Evolutionary conservation across 1,284 basidiomycete genomes (phyloP).

Genomic region (Trametes versicolor): DNA sequence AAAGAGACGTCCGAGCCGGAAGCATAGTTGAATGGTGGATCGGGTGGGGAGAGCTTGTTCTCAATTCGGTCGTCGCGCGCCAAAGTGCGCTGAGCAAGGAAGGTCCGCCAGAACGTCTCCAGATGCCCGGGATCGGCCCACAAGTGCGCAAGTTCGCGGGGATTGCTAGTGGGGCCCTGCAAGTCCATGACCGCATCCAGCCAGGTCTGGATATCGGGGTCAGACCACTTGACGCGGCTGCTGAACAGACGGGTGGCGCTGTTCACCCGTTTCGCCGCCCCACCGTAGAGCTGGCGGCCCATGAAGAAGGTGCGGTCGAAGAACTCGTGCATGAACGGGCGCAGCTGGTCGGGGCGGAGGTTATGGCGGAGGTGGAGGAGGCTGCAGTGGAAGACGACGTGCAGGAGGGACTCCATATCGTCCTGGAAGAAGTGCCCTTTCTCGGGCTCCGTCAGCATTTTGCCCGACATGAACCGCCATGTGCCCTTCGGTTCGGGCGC

Average conservation of each 20-base stretch:
- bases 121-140: constrained; percentile 20
- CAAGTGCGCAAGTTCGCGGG: background rate
- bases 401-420: constrained; percentile 23
- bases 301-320: background rate
- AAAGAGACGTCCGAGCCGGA: no score
- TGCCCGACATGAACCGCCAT: constrained; percentile 22
- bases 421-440: constrained; percentile 5
- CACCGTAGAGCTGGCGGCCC: constrained; percentile 4
- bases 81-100: constrained; percentile 5
- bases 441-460: background rate
- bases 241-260: constrained; percentile 6
- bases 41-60: background rate
- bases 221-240: background rate
- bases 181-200: constrained; percentile 24
- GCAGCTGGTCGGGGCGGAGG: background rate
- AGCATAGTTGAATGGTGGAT: no score
- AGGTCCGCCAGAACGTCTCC: constrained; percentile 15
- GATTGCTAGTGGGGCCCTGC: background rate
- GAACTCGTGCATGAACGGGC: background rate
- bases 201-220: constrained; percentile 14
- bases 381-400: constrained; percentile 16
- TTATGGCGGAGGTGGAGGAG: background rate
- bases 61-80: constrained; percentile 5
- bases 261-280: constrained; percentile 12
- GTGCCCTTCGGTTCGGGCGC: constrained; percentile 18